These are phyloP conservation scores for Platanus orientalis DNA, from an alignment of 164 flowering plant genomes.

Conservation along the genomic window DNA sequence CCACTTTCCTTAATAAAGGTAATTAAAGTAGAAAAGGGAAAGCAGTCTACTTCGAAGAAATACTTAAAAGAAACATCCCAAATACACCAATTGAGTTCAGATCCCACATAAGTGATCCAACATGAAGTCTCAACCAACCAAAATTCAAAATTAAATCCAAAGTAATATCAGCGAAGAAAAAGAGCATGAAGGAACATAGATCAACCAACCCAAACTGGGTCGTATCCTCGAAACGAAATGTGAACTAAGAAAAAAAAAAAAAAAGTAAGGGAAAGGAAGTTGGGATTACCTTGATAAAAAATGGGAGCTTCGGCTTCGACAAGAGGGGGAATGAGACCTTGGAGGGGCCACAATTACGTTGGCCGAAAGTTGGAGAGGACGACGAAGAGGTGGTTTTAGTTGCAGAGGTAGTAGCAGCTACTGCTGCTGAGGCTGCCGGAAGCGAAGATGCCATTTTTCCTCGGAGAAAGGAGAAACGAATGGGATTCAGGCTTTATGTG, in stretches of 20 bases:
- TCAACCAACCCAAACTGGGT: not conserved
- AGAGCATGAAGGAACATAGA: not conserved
- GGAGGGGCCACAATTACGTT: slow-evolving; percentile 9
- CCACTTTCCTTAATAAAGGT: too few relatives aligned
- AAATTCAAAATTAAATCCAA: too few relatives aligned
- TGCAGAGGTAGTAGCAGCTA: slow-evolving; percentile 19
- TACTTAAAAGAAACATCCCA: too few relatives aligned
- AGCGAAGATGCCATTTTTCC: slow-evolving; percentile 17
- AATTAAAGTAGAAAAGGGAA: too few relatives aligned
- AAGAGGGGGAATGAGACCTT: slow-evolving; percentile 34
- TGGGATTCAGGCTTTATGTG: not conserved
- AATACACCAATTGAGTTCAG: too few relatives aligned
- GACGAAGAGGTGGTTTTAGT: slow-evolving; percentile 15
- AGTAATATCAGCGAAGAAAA: too few relatives aligned
- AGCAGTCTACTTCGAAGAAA: too few relatives aligned
- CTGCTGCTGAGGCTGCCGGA: slow-evolving; percentile 30
- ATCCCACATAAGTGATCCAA: too few relatives aligned
- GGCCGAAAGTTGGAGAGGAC: slow-evolving; percentile 7
- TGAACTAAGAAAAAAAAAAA: not conserved
- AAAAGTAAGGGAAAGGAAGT: not conserved
- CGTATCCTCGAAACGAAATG: not conserved
- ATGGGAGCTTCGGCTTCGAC: slow-evolving; percentile 32
- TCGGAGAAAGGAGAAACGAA: not conserved
- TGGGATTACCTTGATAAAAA: slow-evolving; percentile 37
- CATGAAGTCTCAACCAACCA: too few relatives aligned